phyloP scores from a whole-genome alignment of 2,329 filamentous ascomycete species.

The Dothiorella sarmentorum region DNA sequence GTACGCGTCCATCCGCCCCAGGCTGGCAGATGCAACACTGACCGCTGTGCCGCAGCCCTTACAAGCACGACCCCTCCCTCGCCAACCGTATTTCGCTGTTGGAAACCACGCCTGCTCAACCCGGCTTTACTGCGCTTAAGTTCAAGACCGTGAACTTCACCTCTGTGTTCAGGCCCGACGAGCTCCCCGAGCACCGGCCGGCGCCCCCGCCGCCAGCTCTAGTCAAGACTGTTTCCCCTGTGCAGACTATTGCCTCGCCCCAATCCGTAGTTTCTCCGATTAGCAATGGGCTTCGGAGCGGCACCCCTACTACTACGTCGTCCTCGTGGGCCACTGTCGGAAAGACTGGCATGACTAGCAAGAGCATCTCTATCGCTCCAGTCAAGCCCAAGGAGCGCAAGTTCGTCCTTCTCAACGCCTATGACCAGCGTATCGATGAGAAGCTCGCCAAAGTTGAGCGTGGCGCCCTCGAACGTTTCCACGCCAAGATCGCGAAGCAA shows the following conservation, averaged over 20 bases:
- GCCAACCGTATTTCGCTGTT: slow-evolving; percentile 44
- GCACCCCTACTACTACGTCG: slow-evolving; percentile 20
- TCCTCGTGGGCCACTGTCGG: slow-evolving; percentile 41
- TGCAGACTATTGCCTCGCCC: slow-evolving; percentile 13
- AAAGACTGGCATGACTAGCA: slow-evolving; percentile 76
- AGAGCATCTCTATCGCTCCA: slow-evolving; percentile 61
- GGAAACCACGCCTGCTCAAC: slow-evolving; percentile 41
- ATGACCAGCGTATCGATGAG: slow-evolving; percentile 42
- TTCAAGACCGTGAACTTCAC: slow-evolving; percentile 40
- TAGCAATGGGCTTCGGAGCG: slow-evolving; percentile 20
- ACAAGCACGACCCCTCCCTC: slow-evolving; percentile 39
- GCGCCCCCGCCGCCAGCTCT: slow-evolving; percentile 18
- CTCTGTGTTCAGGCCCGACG: slow-evolving; percentile 40
- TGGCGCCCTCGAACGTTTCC: slow-evolving; percentile 27
- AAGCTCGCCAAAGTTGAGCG: slow-evolving; percentile 32
- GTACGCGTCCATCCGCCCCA: not conserved
- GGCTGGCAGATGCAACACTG: not conserved
- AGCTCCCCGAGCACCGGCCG: slow-evolving; percentile 34
- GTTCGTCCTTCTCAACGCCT: slow-evolving; percentile 42
- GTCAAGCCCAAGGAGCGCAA: slow-evolving; percentile 29
- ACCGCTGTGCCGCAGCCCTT: slow-evolving; percentile 25
- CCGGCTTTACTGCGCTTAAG: slow-evolving; percentile 42
- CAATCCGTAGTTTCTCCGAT: slow-evolving; percentile 21
- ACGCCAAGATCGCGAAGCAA: slow-evolving; percentile 26
- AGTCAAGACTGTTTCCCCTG: slow-evolving; percentile 18